These are phyloP conservation scores for Leccinum subspadiceum DNA, from an alignment of 1,284 basidiomycete species.

Conservation along the genomic window DNA sequence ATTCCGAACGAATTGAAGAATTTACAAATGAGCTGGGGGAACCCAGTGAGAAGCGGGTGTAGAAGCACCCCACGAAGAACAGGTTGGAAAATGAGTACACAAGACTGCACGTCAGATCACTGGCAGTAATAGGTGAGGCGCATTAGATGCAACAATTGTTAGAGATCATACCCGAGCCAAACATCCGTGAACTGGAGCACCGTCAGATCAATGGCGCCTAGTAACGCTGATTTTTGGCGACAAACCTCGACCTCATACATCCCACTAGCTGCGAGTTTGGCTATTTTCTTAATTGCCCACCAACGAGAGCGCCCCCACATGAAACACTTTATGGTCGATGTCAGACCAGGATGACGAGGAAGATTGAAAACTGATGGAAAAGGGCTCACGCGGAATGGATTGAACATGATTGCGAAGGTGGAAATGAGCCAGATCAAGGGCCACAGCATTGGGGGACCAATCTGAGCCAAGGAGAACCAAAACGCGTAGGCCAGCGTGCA, in stretches of 20 bases:
- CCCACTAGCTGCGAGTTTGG: slow-evolving; percentile 69
- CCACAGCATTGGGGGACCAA: slow-evolving; percentile 64
- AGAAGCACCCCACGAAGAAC: slow-evolving; percentile 74
- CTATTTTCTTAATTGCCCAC: slow-evolving; percentile 74
- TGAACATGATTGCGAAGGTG: slow-evolving; percentile 59
- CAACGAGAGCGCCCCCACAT: slow-evolving; percentile 49
- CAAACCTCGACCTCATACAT: slow-evolving; percentile 71
- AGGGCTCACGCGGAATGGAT: slow-evolving; percentile 71
- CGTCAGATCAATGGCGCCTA: background rate
- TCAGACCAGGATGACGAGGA: background rate
- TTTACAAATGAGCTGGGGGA: background rate
- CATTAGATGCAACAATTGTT: slow-evolving; percentile 18
- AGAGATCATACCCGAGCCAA: slow-evolving; percentile 67
- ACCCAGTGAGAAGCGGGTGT: slow-evolving; percentile 34
- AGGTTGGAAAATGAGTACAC: slow-evolving; percentile 72
- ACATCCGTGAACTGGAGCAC: slow-evolving; percentile 67
- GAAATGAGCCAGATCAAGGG: slow-evolving; percentile 84
- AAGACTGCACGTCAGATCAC: slow-evolving; percentile 83
- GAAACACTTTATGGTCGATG: slow-evolving; percentile 12
- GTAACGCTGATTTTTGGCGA: slow-evolving; percentile 6
- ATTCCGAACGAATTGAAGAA: background rate
- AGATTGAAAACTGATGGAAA: background rate
- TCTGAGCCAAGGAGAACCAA: slow-evolving; percentile 77
- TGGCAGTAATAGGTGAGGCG: slow-evolving; percentile 32
- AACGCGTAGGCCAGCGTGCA: slow-evolving; percentile 79